phyloP scores from a whole-genome alignment of 768 basidiomycete genomes.

The Phaffia tasmanica region DNA sequence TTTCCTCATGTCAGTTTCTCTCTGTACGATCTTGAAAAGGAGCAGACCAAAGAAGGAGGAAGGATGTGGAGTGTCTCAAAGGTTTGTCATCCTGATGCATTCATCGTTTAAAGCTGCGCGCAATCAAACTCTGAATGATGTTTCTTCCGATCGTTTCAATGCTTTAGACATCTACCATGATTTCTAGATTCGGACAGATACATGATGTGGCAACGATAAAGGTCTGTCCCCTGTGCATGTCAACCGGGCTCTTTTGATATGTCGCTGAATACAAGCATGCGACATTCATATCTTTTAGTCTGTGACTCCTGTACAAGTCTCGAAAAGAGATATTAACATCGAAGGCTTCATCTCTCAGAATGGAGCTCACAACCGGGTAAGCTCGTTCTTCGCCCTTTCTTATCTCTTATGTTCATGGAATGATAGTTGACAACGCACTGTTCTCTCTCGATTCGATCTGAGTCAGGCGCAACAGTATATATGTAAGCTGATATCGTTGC shows the following conservation, averaged over 20 bases:
- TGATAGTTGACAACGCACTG: background rate
- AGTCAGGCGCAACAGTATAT: constrained; percentile 70
- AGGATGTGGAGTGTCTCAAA: constrained; percentile 17
- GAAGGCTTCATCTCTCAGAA: constrained; percentile 77
- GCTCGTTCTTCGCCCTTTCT: constrained; percentile 24
- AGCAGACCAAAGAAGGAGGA: background rate
- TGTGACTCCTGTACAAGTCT: constrained; percentile 39
- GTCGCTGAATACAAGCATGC: background rate
- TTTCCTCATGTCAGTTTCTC: constrained; percentile 61
- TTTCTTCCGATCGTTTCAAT: background rate
- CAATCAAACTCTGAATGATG: background rate
- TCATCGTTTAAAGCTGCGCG: background rate
- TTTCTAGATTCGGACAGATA: constrained; percentile 59
- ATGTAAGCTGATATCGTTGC: constrained; percentile 45
- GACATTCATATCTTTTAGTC: background rate
- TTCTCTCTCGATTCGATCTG: constrained; percentile 3
- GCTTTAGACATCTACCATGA: constrained; percentile 51
- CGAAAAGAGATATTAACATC: constrained; percentile 47
- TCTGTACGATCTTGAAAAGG: constrained; percentile 48
- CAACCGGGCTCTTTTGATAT: background rate
- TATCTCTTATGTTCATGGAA: too few relatives aligned
- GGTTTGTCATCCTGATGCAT: background rate
- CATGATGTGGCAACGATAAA: constrained; percentile 62
- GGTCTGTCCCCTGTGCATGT: constrained; percentile 40
- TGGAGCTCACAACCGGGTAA: constrained; percentile 62